These are phyloP conservation scores for Citrus australasica DNA, from an alignment of 345 rosid species.

Conservation along the genomic window DNA sequence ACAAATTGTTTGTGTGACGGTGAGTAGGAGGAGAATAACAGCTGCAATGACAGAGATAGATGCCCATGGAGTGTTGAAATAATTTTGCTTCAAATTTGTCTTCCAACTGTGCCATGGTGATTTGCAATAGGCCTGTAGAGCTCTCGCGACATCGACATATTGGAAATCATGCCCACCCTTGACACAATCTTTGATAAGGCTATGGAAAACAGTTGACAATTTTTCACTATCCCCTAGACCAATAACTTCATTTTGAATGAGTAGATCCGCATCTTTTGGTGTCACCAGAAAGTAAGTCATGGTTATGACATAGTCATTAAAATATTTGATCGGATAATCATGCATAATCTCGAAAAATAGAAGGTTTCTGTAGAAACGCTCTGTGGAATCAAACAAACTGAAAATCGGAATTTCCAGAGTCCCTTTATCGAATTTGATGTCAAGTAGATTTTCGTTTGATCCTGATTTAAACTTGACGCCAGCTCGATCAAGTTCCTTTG, in stretches of 20 bases:
- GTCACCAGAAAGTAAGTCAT: not conserved
- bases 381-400: not conserved
- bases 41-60: conserved; percentile 25
- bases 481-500: not conserved
- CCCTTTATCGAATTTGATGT: not conserved
- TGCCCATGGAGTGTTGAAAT: conserved; percentile 26
- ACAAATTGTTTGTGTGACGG: conserved; percentile 17
- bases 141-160: not conserved
- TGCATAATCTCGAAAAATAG: not conserved
- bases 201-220: conserved; percentile 9
- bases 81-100: conserved; percentile 10
- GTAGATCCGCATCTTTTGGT: conserved; percentile 15
- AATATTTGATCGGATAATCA: not conserved
- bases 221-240: not conserved
- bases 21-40: conserved; percentile 14
- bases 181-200: not conserved
- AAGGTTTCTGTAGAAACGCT: not conserved
- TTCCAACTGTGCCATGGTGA: conserved; percentile 7
- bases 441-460: not conserved
- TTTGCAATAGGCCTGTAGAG: conserved; percentile 1
- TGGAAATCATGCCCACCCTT: not conserved
- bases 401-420: conserved; percentile 1
- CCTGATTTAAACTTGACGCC: not conserved
- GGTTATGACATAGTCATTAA: not conserved
- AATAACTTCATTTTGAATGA: not conserved